Base-by-base conservation (phyloP, 1,284 basidiomycete species). In the Apiotrichum porosum region DNA sequence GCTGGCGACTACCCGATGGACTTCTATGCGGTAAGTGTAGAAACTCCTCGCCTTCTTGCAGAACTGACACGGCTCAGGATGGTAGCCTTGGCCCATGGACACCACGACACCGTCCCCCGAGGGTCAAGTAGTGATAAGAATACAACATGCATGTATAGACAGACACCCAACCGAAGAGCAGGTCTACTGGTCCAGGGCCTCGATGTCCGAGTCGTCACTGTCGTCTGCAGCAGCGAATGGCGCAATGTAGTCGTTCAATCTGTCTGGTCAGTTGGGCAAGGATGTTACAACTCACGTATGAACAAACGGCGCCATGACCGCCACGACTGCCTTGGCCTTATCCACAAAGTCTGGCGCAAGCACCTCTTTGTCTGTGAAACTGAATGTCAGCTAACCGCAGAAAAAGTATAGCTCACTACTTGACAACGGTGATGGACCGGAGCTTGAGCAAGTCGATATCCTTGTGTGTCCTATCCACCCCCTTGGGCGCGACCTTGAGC, bases 391-490 rank as follows among this genome's bases (percentile, higher is more conserved):
- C 38, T n/a, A n/a, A n/a, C n/a, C n/a, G n/a, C n/a, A n/a, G n/a
- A n/a, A n/a, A n/a, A n/a, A n/a, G n/a, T n/a, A n/a, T 21, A 24
- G 76, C 81, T 47, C 58, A 88, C 88, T 69, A 70, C 60, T 83
- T 79, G 0, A 80, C 68, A 1, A 92, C 89, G 5, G 79, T 82
- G 35, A 91, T 81, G 22, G 84, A 84, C 31, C 89, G 82, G 56
- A 88, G 84, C 68, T 88, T 89, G 54, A 94, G 72, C 47, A 93
- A 71, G 65, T 89, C 88, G 53, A 93, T 93, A 65, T 92, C 86
- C 69, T 77, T 76, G 65, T 94, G 89, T 18, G 77, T 78, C 70
- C 89, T 93, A 47, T 82, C 80, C n/a, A 91, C 72, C 0, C 90
- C 90, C 65, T 92, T 92, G 1, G 89, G 89, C 10, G 89, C 87